Percentiles rank a stretch among this genome's conserved stretches.
Evolutionary conservation across 192 early-diverging fungal species (phyloP).

Genomic region (Dispira parvispora): DNA sequence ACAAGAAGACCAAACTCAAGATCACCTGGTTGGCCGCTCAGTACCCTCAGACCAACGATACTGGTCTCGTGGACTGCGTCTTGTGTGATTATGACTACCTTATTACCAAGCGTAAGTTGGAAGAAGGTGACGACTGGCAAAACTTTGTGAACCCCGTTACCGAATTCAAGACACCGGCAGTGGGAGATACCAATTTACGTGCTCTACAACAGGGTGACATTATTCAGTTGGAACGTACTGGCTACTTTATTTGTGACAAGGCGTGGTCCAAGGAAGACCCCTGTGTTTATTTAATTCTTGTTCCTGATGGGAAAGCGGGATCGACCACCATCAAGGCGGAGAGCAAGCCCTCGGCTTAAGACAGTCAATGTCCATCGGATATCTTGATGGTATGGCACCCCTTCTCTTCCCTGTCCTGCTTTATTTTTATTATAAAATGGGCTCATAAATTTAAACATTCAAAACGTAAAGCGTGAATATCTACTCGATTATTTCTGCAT

Average conservation of each 20-base stretch:
- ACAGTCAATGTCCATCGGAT: no score
- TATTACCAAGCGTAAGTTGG: conserved; percentile 95
- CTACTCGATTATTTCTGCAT: no score
- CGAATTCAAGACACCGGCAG: conserved; percentile 51
- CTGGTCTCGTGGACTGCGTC: conserved; percentile 35
- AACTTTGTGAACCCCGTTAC: conserved; percentile 71
- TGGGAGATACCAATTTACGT: conserved; percentile 55
- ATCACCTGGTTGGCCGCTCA: conserved; percentile 71
- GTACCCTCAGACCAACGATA: conserved; percentile 19
- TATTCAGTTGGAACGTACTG: conserved; percentile 93
- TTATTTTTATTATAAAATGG: no score
- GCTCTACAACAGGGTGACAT: conserved; percentile 49
- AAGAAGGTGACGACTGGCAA: conserved; percentile 72
- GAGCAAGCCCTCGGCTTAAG: neutral
- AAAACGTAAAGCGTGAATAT: no score
- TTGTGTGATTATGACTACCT: conserved; percentile 93
- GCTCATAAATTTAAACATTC: no score
- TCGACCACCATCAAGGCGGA: conserved; percentile 46
- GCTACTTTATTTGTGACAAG: conserved; percentile 84
- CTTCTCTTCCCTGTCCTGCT: no score
- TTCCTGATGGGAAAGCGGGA: conserved; percentile 85
- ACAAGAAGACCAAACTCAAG: conserved; percentile 98
- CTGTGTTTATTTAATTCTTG: conserved; percentile 52
- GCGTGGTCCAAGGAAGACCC: conserved; percentile 28
- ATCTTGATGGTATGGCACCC: no score